phyloP scores from a whole-genome alignment of 768 basidiomycete species.

The Lactifluus hygrophoroides region DNA sequence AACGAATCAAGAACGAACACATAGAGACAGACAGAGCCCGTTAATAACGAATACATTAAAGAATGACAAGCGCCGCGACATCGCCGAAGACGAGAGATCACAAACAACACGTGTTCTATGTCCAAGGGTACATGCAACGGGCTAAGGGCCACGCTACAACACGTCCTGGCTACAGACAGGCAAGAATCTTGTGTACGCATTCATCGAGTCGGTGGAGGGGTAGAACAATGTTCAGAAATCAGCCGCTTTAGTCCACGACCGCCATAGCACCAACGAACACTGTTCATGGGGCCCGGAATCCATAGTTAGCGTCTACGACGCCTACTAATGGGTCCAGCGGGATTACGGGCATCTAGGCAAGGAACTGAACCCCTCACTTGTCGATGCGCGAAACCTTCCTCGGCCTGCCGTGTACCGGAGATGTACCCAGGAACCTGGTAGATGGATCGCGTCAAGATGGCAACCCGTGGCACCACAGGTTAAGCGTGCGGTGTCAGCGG shows the following conservation, averaged over 20 bases:
- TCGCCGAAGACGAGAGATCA: constrained; percentile 26
- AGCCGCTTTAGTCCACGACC: constrained; percentile 42
- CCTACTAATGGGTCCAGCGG: constrained; percentile 20
- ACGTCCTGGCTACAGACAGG: constrained; percentile 48
- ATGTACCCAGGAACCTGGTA: constrained; percentile 32
- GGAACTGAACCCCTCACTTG: constrained; percentile 23
- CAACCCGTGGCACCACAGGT: constrained; percentile 18
- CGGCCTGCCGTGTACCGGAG: constrained; percentile 30
- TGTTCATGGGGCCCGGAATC: constrained; percentile 37
- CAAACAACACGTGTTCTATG: constrained; percentile 30
- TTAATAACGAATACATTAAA: constrained; percentile 36
- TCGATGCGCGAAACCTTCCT: constrained; percentile 28
- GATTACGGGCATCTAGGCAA: constrained; percentile 20
- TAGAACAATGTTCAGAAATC: constrained; percentile 32
- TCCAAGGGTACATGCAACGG: constrained; percentile 34
- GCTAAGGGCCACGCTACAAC: constrained; percentile 30
- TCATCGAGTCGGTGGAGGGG: constrained; percentile 30
- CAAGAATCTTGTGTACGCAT: constrained; percentile 39
- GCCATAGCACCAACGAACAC: constrained; percentile 40
- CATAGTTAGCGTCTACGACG: constrained; percentile 26
- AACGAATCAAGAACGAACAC: constrained; percentile 26
- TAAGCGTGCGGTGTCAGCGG: constrained; percentile 10
- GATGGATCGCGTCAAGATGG: constrained; percentile 23
- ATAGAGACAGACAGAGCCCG: constrained; percentile 35
- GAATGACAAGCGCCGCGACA: constrained; percentile 45